Percentiles rank a stretch among this genome's conserved stretches.
These are phyloP conservation scores for Mrakia frigida DNA, from an alignment of 768 basidiomycete genomes.

Conservation along the genomic window DNA sequence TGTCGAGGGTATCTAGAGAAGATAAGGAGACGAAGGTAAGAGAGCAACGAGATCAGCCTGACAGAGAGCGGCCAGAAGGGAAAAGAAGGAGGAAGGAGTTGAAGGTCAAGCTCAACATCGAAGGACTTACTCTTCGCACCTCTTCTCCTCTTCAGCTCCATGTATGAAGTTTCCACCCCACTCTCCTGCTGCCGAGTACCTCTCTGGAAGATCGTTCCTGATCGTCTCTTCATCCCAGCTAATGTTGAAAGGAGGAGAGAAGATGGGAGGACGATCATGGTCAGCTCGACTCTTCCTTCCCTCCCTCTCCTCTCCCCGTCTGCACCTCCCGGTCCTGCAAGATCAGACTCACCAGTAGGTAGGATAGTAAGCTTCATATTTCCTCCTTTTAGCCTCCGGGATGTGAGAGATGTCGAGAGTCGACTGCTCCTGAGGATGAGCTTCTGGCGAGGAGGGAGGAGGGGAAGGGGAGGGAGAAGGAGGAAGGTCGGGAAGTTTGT, in stretches of 20 bases:
- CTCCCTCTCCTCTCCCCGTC: not conserved
- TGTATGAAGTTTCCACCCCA: constrained; percentile 93
- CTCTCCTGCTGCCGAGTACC: constrained; percentile 83
- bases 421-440: not conserved
- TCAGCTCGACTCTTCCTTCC: not conserved
- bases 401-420: constrained; percentile 13
- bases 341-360: constrained; percentile 7
- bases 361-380: constrained; percentile 20
- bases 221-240: constrained; percentile 81
- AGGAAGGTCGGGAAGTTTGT: not conserved
- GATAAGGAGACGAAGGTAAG: not conserved
- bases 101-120: not conserved
- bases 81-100: constrained; percentile 16
- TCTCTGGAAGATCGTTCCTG: constrained; percentile 85
- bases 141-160: constrained; percentile 76
- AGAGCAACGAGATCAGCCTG: not conserved
- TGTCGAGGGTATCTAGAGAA: constrained; percentile 85
- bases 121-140: constrained; percentile 84
- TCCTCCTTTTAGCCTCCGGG: constrained; percentile 5
- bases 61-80: constrained; percentile 1
- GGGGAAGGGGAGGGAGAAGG: not conserved
- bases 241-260: not conserved
- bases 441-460: not conserved
- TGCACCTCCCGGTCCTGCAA: not conserved
- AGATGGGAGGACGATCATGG: not conserved